A percentile compares a stretch with the other conserved stretches of the same genome.
Conservation (phyloP, 805 yeast genomes). For the Geotrichum ghanense region DNA sequence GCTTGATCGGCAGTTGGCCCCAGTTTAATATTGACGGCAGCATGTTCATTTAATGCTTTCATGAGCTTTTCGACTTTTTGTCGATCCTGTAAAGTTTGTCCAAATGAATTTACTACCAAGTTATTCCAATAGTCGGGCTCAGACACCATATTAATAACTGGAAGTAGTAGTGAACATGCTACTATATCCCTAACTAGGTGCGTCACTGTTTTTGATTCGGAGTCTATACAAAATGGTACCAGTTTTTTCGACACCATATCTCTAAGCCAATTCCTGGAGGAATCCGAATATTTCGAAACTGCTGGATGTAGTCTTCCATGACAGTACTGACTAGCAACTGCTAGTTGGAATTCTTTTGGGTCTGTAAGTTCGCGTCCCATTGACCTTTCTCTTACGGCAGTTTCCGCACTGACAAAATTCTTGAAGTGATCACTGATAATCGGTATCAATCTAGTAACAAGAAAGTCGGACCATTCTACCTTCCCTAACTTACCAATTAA, state of each 20-base stretch:
- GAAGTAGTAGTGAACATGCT: slow-evolving; percentile 43
- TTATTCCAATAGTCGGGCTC: slow-evolving; percentile 76
- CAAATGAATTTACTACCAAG: slow-evolving; percentile 44
- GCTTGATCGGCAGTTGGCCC: slow-evolving; percentile 31
- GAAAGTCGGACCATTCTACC: slow-evolving; percentile 43
- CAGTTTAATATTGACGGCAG: slow-evolving; percentile 19
- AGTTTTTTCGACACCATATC: slow-evolving; percentile 37
- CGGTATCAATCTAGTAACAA: slow-evolving; percentile 53
- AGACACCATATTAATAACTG: slow-evolving; percentile 38
- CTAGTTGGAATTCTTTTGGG: slow-evolving; percentile 29
- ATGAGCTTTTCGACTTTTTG: slow-evolving; percentile 64
- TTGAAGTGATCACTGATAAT: slow-evolving; percentile 52
- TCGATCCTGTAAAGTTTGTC: slow-evolving; percentile 58
- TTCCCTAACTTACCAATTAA: slow-evolving; percentile 33
- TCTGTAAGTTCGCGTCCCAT: slow-evolving; percentile 21
- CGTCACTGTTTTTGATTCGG: slow-evolving; percentile 35
- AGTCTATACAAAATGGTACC: slow-evolving; percentile 33
- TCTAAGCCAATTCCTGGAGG: slow-evolving; percentile 42
- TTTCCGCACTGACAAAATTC: slow-evolving; percentile 35
- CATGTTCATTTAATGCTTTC: slow-evolving; percentile 55
- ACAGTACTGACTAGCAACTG: slow-evolving; percentile 35
- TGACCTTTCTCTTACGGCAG: slow-evolving; percentile 20
- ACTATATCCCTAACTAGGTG: slow-evolving; percentile 53
- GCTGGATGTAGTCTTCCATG: slow-evolving; percentile 51
- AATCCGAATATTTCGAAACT: slow-evolving; percentile 29